Evolutionary conservation across 495 filamentous ascomycete genomes (phyloP).

Genomic region (Daldinia grandis): DNA sequence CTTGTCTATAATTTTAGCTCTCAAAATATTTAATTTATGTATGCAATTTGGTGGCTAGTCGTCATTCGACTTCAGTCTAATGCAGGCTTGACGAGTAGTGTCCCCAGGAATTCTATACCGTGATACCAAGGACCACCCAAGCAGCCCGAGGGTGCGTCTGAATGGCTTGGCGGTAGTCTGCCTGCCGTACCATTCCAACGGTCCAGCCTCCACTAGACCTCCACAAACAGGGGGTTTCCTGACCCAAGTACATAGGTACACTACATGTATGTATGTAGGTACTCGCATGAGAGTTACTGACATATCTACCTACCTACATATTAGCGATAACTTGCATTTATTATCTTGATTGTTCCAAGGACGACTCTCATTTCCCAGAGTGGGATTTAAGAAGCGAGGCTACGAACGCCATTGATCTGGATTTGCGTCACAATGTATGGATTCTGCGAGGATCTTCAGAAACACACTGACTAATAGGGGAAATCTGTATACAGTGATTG

Average conservation of each 20-base stretch:
- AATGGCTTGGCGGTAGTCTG: constrained; percentile 33
- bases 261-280: too few relatives aligned
- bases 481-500: background rate
- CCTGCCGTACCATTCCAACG: constrained; percentile 35
- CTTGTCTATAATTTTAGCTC: constrained; percentile 1
- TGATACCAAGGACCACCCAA: constrained; percentile 31
- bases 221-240: constrained; percentile 12
- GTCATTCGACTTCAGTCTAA: constrained; percentile 38
- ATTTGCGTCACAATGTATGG: constrained; percentile 16
- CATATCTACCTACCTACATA: background rate
- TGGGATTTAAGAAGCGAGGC: constrained; percentile 13
- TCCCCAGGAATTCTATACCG: constrained; percentile 35
- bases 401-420: background rate
- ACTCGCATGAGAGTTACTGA: constrained; percentile 15
- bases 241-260: constrained; percentile 25
- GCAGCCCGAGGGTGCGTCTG: constrained; percentile 20
- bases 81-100: constrained; percentile 31
- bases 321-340: constrained; percentile 3
- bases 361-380: constrained; percentile 1
- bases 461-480: background rate
- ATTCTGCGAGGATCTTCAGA: constrained; percentile 2
- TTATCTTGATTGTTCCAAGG: background rate
- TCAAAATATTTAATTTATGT: constrained; percentile 6
- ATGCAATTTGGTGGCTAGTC: constrained; percentile 12
- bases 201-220: constrained; percentile 9